Percentiles rank a stretch among this genome's conserved stretches.
phyloP scores from a whole-genome alignment of 805 yeast genomes.

The Metschnikowia cubensis region DNA sequence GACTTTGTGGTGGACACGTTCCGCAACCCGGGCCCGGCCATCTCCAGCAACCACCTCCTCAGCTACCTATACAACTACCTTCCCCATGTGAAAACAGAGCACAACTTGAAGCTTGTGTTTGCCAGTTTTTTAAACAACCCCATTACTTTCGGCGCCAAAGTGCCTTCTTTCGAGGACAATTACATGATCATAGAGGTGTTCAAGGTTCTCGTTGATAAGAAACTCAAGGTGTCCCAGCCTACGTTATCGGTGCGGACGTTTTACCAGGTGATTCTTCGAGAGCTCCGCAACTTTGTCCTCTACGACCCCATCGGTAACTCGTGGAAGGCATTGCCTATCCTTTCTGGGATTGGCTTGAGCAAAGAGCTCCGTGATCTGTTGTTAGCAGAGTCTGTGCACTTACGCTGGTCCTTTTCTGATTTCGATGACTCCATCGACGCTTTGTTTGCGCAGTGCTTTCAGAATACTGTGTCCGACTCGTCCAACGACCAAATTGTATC shows the following conservation, averaged over 20 bases:
- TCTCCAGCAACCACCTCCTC: conserved; percentile 30
- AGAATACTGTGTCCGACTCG: conserved; percentile 21
- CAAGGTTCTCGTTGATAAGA: conserved; percentile 42
- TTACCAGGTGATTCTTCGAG: conserved; percentile 36
- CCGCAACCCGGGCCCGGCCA: conserved; percentile 33
- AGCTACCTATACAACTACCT: conserved; percentile 50
- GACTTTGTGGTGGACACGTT: conserved; percentile 46
- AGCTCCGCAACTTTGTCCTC: conserved; percentile 28
- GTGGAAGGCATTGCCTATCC: conserved; percentile 48
- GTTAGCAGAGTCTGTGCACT: conserved; percentile 23
- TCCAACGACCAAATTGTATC: conserved; percentile 21
- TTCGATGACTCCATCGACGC: conserved; percentile 28
- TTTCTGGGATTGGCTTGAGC: conserved; percentile 43
- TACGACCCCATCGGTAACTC: conserved; percentile 28
- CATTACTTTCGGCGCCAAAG: conserved; percentile 19
- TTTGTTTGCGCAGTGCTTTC: conserved; percentile 29
- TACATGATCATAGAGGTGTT: conserved; percentile 47
- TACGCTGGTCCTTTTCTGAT: conserved; percentile 31
- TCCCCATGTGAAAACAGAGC: conserved; percentile 46
- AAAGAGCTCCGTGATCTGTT: conserved; percentile 32
- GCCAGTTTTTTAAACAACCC: conserved; percentile 45
- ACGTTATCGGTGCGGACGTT: conserved; percentile 42
- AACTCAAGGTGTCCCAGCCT: conserved; percentile 46
- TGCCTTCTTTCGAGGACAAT: conserved; percentile 25
- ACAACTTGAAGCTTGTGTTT: conserved; percentile 43